phyloP scores from a whole-genome alignment of 2,329 filamentous ascomycete genomes.

The Aspergillus ochraceus region DNA sequence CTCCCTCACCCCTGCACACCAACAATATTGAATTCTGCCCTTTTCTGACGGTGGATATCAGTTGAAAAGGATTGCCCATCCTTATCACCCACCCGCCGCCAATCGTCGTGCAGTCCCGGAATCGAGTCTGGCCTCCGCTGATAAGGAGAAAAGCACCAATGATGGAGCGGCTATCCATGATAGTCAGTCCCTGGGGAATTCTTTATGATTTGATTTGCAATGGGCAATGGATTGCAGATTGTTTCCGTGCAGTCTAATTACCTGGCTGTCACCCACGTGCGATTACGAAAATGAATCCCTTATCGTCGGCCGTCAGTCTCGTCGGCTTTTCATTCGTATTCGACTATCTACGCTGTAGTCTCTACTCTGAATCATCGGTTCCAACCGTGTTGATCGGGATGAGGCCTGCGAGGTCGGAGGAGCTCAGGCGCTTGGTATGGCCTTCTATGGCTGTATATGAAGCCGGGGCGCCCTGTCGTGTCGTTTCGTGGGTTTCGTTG shows the following conservation, averaged over 20 bases:
- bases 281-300: conserved; percentile 1
- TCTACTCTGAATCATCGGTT: neutral
- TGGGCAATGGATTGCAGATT: neutral
- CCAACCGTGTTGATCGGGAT: conserved; percentile 5
- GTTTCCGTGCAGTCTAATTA: neutral
- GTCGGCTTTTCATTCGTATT: neutral
- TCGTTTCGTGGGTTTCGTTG: neutral
- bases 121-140: neutral
- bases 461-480: neutral
- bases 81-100: neutral
- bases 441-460: conserved; percentile 8
- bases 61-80: neutral
- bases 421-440: neutral
- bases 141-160: neutral
- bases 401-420: conserved; percentile 22
- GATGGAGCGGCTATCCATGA: neutral
- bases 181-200: neutral
- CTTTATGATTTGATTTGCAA: neutral
- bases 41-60: neutral
- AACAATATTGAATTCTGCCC: neutral
- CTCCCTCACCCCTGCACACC: neutral
- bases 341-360: neutral
- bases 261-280: neutral
- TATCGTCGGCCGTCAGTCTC: neutral
- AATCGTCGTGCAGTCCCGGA: neutral